Evolutionary conservation across 106 monocot species (phyloP).

Genomic region (Acanthochlamys bracteata): DNA sequence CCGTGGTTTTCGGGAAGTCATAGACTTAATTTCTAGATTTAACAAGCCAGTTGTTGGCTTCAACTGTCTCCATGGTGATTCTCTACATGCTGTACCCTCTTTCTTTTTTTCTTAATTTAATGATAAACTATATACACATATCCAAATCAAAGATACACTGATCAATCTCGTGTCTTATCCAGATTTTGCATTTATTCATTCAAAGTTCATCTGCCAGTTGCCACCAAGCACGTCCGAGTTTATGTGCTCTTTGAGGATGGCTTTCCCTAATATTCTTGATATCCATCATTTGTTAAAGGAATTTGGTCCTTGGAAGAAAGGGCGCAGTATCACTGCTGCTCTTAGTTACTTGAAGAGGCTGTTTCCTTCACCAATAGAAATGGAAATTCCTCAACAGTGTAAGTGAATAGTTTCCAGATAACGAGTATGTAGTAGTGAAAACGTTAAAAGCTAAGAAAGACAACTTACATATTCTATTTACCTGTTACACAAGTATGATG

Average conservation of each 20-base stretch:
- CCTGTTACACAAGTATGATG: not conserved
- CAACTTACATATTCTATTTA: not conserved
- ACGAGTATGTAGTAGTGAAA: not conserved
- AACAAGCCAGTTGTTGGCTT: conserved; percentile 70
- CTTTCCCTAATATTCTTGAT: conserved; percentile 63
- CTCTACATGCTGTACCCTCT: not conserved
- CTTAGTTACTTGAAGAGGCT: conserved; percentile 57
- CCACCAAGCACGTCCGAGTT: conserved; percentile 65
- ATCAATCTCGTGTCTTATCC: conserved; percentile 1
- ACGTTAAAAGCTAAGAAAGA: not conserved
- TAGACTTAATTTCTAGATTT: conserved; percentile 70
- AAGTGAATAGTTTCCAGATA: not conserved
- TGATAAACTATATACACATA: too few relatives aligned
- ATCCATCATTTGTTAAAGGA: conserved; percentile 69
- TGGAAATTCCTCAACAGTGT: conserved; percentile 57
- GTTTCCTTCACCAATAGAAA: conserved; percentile 48
- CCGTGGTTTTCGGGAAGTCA: conserved; percentile 77
- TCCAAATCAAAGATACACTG: not conserved
- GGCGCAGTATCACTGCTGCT: conserved; percentile 49
- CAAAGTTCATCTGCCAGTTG: conserved; percentile 73
- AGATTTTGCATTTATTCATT: conserved; percentile 64
- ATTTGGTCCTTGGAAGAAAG: conserved; percentile 61
- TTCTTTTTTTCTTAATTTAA: too few relatives aligned
- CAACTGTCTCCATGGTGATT: conserved; percentile 70
- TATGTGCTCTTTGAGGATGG: conserved; percentile 71